Percentiles rank a stretch among this genome's conserved stretches.
Conservation (phyloP, 495 filamentous ascomycete genomes). For the Amorphotheca resinae region DNA sequence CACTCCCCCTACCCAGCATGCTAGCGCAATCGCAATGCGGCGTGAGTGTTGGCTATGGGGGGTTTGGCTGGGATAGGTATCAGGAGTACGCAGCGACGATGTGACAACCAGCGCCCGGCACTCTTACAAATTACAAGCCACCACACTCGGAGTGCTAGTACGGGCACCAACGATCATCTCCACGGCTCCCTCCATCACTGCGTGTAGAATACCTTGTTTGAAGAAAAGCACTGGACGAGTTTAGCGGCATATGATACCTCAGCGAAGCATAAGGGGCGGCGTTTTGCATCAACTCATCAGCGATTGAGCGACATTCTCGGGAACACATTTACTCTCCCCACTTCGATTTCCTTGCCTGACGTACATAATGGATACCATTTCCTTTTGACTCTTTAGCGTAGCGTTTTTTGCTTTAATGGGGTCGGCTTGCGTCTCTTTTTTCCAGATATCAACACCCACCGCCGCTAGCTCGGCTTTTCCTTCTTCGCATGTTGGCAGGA, state of each 20-base stretch:
- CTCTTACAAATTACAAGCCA: conserved; percentile 17
- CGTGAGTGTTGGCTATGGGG: conserved; percentile 57
- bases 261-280: conserved; percentile 13
- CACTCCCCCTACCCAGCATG: conserved; percentile 82
- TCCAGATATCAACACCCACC: conserved; percentile 9
- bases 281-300: conserved; percentile 20
- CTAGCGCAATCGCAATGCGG: conserved; percentile 74
- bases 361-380: conserved; percentile 24
- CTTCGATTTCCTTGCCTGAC: conserved; percentile 11
- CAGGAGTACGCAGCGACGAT: conserved; percentile 50
- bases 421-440: conserved; percentile 8
- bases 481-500: conserved; percentile 18
- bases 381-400: conserved; percentile 19
- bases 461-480: conserved; percentile 21
- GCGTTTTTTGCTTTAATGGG: conserved; percentile 20
- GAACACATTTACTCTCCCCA: conserved; percentile 13
- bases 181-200: conserved; percentile 4
- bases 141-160: conserved; percentile 16
- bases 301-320: conserved; percentile 20
- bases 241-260: conserved; percentile 22
- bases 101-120: conserved; percentile 42
- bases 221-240: conserved; percentile 12
- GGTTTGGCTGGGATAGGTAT: conserved; percentile 62
- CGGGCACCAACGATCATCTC: conserved; percentile 17
- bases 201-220: conserved; percentile 5